A percentile compares a stretch with the other conserved stretches of the same genome.
These are phyloP conservation scores for Apiospora aurea DNA, from an alignment of 2,329 filamentous ascomycete genomes.

Conservation along the genomic window DNA sequence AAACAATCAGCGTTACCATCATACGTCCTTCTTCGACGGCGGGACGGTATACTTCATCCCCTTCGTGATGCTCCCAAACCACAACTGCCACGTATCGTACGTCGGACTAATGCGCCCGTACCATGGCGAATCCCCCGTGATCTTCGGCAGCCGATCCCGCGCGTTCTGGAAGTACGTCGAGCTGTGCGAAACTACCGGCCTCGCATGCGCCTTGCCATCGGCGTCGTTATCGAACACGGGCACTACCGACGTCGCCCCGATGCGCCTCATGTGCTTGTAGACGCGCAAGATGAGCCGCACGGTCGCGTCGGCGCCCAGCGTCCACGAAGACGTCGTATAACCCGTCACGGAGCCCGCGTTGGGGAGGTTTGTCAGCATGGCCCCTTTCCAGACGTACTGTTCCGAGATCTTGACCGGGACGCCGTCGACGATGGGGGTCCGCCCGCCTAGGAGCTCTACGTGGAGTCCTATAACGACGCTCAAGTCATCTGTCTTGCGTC, in stretches of 20 bases:
- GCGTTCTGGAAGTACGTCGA: conserved; percentile 34
- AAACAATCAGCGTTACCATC: too few species aligned
- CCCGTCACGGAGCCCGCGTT: conserved; percentile 66
- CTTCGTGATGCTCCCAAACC: conserved; percentile 37
- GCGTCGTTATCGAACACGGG: conserved; percentile 48
- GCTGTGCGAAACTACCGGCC: conserved; percentile 33
- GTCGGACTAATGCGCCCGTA: conserved; percentile 34
- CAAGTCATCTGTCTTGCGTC: not conserved
- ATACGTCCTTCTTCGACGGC: conserved; percentile 31
- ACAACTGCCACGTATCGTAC: conserved; percentile 34
- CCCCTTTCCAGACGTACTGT: conserved; percentile 63
- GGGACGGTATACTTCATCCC: conserved; percentile 33
- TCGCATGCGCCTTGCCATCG: conserved; percentile 44
- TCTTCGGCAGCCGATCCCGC: conserved; percentile 31
- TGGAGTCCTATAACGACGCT: conserved; percentile 45
- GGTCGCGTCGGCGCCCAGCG: conserved; percentile 64
- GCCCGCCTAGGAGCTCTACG: conserved; percentile 60
- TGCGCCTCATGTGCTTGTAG: conserved; percentile 56
- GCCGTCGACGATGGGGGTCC: conserved; percentile 59
- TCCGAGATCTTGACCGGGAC: conserved; percentile 49
- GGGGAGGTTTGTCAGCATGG: conserved; percentile 69
- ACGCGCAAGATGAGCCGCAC: conserved; percentile 57
- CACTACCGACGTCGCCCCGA: conserved; percentile 51
- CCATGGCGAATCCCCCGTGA: conserved; percentile 35
- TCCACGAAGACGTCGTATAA: conserved; percentile 69